phyloP scores from a whole-genome alignment of 441 rosid species.

The Populus hybrid region DNA sequence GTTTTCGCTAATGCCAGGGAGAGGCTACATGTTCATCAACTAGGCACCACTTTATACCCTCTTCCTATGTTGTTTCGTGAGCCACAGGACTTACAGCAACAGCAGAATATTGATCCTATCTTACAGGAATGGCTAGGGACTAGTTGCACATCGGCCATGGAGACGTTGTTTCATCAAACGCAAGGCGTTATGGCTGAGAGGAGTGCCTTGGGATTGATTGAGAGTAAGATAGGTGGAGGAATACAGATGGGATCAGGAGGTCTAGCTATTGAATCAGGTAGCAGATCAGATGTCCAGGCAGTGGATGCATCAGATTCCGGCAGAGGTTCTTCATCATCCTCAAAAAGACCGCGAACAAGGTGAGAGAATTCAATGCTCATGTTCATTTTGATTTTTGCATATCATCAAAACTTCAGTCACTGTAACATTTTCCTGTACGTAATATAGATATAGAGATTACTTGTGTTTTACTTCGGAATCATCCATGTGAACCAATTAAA shows the following conservation, averaged over 20 bases:
- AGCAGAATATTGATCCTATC: constrained; percentile 24
- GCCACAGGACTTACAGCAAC: constrained; percentile 18
- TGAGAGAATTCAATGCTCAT: constrained; percentile 6
- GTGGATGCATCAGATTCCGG: constrained; percentile 32
- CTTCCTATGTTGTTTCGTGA: background rate
- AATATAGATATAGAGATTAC: background rate
- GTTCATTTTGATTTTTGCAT: no score
- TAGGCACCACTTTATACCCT: constrained; percentile 9
- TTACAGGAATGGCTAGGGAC: constrained; percentile 39
- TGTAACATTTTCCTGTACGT: background rate
- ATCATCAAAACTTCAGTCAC: background rate
- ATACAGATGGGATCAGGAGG: background rate
- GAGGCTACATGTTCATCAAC: constrained; percentile 17
- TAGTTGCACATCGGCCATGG: constrained; percentile 27
- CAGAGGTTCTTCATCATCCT: constrained; percentile 26
- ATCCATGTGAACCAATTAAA: background rate
- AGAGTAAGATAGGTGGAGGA: background rate
- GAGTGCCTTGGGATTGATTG: background rate
- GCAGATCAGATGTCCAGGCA: constrained; percentile 19
- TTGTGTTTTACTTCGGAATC: constrained; percentile 3
- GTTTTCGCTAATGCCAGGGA: constrained; percentile 38
- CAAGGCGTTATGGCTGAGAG: background rate
- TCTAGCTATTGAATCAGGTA: constrained; percentile 1
- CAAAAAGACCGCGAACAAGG: constrained; percentile 46
- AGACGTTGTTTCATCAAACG: constrained; percentile 13